Evolutionary conservation across 139 green algal genomes (phyloP).

Genomic region (Chlorella sp.): DNA sequence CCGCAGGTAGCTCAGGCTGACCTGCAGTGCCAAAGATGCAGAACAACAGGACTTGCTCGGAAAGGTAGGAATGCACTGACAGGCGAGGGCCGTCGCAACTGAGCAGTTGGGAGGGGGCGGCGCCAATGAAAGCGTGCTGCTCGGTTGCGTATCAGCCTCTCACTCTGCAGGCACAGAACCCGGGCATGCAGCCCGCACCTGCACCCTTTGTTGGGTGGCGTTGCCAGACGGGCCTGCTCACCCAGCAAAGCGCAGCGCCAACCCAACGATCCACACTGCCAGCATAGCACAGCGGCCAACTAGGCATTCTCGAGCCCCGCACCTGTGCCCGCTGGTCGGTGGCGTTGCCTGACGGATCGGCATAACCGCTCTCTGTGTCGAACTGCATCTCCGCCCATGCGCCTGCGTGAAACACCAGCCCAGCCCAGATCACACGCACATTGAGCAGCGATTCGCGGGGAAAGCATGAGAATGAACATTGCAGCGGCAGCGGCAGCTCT

Average conservation of each 20-base stretch:
- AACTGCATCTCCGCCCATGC: slow-evolving; percentile 27
- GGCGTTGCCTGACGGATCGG: not conserved
- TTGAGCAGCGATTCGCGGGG: not conserved
- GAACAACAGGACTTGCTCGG: not conserved
- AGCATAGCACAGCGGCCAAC: no score
- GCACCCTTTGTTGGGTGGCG: not conserved
- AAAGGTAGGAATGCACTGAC: not conserved
- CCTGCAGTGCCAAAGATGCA: not conserved
- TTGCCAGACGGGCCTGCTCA: no score
- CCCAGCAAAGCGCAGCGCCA: no score
- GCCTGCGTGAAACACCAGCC: not conserved
- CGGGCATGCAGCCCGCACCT: not conserved
- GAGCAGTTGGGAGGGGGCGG: no score
- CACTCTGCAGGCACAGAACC: no score
- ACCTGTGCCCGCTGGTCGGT: not conserved
- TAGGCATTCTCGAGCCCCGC: no score
- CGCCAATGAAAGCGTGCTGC: no score
- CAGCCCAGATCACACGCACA: not conserved
- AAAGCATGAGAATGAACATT: not conserved
- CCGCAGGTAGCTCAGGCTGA: slow-evolving; percentile 20
- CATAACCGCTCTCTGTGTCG: slow-evolving; percentile 12
- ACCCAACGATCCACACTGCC: no score
- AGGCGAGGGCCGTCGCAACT: not conserved
- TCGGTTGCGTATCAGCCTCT: no score
- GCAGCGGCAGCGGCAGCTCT: not conserved